These are phyloP conservation scores for Chloranthus sessilifolius DNA, from an alignment of 164 flowering plant species.

Conservation along the genomic window DNA sequence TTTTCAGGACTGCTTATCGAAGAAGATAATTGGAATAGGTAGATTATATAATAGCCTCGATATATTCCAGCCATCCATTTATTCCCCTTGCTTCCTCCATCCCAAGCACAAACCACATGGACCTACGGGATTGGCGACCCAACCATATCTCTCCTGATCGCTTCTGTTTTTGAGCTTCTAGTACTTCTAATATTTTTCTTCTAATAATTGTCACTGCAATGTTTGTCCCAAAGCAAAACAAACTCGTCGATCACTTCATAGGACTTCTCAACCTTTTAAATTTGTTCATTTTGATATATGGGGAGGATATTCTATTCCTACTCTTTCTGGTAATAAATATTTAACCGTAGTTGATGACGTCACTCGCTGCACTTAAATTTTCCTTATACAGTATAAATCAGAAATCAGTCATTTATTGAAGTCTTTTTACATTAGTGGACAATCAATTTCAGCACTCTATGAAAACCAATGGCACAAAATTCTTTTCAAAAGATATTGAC, in stretches of 20 bases:
- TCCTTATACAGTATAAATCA: not conserved
- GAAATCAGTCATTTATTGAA: not conserved
- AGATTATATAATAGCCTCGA: not conserved
- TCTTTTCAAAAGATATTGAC: slow-evolving; percentile 4
- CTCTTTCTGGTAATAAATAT: not conserved
- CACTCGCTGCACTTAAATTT: not conserved
- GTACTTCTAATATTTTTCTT: not conserved
- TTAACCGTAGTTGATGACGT: slow-evolving; percentile 3
- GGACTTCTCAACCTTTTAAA: not conserved
- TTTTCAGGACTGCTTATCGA: not conserved
- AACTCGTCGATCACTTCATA: not conserved
- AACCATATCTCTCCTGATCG: not conserved
- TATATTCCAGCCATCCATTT: not conserved
- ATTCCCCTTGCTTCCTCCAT: too few species aligned
- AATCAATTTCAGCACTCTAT: not conserved
- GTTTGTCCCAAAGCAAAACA: not conserved
- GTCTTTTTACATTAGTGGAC: not conserved
- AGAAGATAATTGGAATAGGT: not conserved
- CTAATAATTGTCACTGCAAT: not conserved
- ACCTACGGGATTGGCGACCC: not conserved
- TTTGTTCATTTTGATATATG: slow-evolving; percentile 8
- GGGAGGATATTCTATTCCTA: not conserved
- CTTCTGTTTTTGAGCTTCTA: not conserved
- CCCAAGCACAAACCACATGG: too few species aligned
- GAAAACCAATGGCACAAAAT: not conserved